phyloP scores from a whole-genome alignment of 1,284 basidiomycete species.

The Mycosarcoma mackinlayi region DNA sequence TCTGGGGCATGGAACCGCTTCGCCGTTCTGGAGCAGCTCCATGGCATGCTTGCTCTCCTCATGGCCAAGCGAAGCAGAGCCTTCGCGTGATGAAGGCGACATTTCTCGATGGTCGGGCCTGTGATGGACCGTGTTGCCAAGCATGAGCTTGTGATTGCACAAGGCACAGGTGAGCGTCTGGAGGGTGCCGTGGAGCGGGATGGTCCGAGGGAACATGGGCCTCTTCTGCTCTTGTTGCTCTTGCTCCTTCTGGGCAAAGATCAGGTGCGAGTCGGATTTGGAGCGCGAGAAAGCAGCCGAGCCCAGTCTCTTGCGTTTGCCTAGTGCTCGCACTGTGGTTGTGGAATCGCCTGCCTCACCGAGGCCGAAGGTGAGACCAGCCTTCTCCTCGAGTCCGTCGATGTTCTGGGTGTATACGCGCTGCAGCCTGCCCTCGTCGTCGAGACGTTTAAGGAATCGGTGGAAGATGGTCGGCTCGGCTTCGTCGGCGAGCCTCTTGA shows the following conservation, averaged over 20 bases:
- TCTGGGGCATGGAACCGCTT: conserved; percentile 80
- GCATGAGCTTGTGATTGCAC: conserved; percentile 74
- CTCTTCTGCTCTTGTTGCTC: conserved; percentile 70
- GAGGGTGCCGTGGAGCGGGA: conserved; percentile 89
- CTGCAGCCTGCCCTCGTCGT: conserved; percentile 83
- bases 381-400: conserved; percentile 86
- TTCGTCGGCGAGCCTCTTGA: conserved; percentile 82
- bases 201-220: conserved; percentile 75
- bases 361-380: conserved; percentile 74
- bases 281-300: conserved; percentile 33
- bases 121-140: conserved; percentile 43
- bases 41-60: conserved; percentile 52
- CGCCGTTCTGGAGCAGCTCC: conserved; percentile 70
- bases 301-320: conserved; percentile 52
- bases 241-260: conserved; percentile 46
- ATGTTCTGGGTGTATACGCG: conserved; percentile 96
- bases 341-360: conserved; percentile 53
- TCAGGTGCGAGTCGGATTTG: conserved; percentile 58
- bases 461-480: conserved; percentile 88
- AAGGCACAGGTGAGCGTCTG: conserved; percentile 82
- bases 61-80: conserved; percentile 33
- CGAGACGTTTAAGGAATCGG: conserved; percentile 84
- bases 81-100: conserved; percentile 31
- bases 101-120: conserved; percentile 20
- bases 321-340: conserved; percentile 45